phyloP scores from a whole-genome alignment of 805 yeast genomes.

The Komagataella kurtzmanii region DNA sequence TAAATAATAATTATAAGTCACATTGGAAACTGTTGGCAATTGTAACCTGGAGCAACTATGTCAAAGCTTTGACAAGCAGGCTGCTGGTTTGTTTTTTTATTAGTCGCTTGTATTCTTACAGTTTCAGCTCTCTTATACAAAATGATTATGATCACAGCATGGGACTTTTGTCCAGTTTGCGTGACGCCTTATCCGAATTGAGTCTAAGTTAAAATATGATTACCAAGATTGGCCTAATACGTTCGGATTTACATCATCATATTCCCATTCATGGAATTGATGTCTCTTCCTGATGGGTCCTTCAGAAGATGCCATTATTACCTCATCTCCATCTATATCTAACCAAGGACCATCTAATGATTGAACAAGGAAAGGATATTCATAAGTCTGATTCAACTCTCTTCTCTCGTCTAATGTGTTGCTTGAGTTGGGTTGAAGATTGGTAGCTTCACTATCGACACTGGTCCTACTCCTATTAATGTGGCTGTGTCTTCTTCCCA shows the following conservation, averaged over 20 bases:
- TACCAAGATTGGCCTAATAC: background rate
- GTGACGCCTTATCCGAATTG: background rate
- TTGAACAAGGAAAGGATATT: constrained; percentile 60
- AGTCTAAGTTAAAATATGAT: background rate
- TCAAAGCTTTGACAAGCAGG: constrained; percentile 10
- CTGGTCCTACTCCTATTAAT: background rate
- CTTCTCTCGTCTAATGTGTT: constrained; percentile 61
- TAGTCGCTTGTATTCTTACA: background rate
- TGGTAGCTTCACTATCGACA: background rate
- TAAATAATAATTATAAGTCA: constrained; percentile 11
- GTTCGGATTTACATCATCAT: background rate
- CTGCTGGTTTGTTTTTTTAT: constrained; percentile 6
- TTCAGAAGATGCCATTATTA: constrained; percentile 30
- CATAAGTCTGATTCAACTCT: constrained; percentile 58
- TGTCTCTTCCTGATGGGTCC: constrained; percentile 17
- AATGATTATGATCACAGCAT: background rate
- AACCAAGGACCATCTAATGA: constrained; percentile 81
- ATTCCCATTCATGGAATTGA: constrained; percentile 13
- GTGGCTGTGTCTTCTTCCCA: background rate
- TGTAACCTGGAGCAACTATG: constrained; percentile 11
- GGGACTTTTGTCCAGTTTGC: background rate
- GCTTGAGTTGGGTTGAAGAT: background rate
- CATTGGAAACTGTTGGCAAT: constrained; percentile 15
- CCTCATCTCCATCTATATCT: constrained; percentile 45
- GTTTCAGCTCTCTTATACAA: background rate